Conservation (phyloP, 768 basidiomycete genomes). For the Macrocybe gigantea region DNA sequence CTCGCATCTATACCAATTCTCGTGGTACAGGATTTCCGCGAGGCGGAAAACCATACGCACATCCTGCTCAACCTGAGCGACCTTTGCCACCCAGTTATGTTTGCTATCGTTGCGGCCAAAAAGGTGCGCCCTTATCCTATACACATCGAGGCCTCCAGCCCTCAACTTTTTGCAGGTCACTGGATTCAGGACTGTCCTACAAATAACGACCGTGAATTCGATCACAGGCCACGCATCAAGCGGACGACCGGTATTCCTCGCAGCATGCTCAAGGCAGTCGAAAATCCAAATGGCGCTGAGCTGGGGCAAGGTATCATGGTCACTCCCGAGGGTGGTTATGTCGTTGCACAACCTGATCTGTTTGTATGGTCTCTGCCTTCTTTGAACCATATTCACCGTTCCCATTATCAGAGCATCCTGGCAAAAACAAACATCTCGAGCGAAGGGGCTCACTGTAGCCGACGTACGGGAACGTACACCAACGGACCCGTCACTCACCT, state of each 20-base stretch:
- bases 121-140: constrained; percentile 50
- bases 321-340: constrained; percentile 96
- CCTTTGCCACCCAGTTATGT: constrained; percentile 94
- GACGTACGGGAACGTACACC: constrained; percentile 88
- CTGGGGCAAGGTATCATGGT: constrained; percentile 92
- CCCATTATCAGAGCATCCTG: constrained; percentile 69
- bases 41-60: constrained; percentile 53
- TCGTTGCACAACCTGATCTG: constrained; percentile 95
- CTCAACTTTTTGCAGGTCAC: constrained; percentile 57
- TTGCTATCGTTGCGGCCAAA: constrained; percentile 97
- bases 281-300: constrained; percentile 69
- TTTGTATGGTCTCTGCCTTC: constrained; percentile 31
- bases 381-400: neutral
- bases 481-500: constrained; percentile 71
- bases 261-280: constrained; percentile 95
- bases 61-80: constrained; percentile 54
- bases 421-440: constrained; percentile 83
- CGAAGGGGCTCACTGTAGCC: constrained; percentile 76
- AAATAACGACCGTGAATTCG: constrained; percentile 92
- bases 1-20: constrained; percentile 59
- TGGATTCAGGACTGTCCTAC: constrained; percentile 99
- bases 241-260: constrained; percentile 97
- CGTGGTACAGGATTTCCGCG: constrained; percentile 61
- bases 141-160: neutral
- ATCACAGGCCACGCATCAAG: constrained; percentile 93